Base-by-base conservation (phyloP, 352 stramenopile genomes). In the Phytopythium mirpurense region DNA sequence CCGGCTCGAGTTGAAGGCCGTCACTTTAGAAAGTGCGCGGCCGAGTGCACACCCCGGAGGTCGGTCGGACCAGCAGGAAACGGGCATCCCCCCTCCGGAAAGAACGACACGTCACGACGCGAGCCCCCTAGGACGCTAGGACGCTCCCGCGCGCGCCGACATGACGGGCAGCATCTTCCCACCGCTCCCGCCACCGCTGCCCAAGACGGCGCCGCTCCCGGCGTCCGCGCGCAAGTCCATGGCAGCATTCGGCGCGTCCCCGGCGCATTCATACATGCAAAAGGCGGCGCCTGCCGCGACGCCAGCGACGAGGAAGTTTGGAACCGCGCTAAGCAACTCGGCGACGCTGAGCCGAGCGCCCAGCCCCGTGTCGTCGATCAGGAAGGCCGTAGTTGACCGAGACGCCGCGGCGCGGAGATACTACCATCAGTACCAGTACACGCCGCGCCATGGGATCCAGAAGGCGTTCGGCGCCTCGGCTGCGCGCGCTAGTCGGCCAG, bases 361-460 rank as follows among this genome's bases (percentile, higher is more conserved):
- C 4, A 29, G 41, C 16, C 15, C 34, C 0, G 14, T 41, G 0
- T 16, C n/a, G 4, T 15, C 9, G 32, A 8, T 19, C 15, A 21
- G 31, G 5, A 42, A 50, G 29, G 7, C 16, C 11, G 8, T 2
- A 21, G 31, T 32, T 9, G 51, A 57, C 16, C 45, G 18, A 15
- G 48, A 44, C 35, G 48, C 48, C 9, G 23, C 34, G 21, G 27
- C 34, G 24, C 23, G 35, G 54, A 57, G 38, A 44, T 57, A 59
- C 54, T 57, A 61, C 29, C 50, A 67, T 9, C 59, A 64, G 27
- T 47, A 60, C 18, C 45, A 62, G 40, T 63, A 55, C 37, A 45
- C 47, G 42, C 51, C 38, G 16, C 53, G 51, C 16, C 34, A 52
- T 47, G 40, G 19, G 8, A 56, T 54, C 37, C 37, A 62, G 38